Base-by-base conservation (phyloP, 2,329 filamentous ascomycete species). In the Rutstroemia sp. region DNA sequence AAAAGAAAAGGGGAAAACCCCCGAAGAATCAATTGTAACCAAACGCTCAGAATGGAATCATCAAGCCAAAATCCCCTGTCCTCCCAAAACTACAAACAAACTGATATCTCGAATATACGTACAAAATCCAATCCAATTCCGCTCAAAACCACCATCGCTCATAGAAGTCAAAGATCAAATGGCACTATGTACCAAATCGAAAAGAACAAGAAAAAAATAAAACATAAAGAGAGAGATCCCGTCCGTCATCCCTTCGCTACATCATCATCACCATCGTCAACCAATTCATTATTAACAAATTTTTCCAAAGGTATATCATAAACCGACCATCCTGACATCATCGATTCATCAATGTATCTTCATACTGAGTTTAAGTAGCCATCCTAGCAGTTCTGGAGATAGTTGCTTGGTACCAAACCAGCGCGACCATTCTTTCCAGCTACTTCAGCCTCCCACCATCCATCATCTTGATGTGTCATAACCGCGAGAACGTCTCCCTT, bases 401-500 rank as follows among this genome's bases (percentile, higher is more conserved):
- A 87, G 68, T 87, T 87, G 71, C 83, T 86, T 61, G 83, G 83
- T 62, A 87, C 83, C 67, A 87, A 75, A 59, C 83, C 83, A 73
- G 77, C 50, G 79, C 82, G 60, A n/a, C 70, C 72, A 57, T 78
- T 80, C 61, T 79, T 78, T 23, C 86, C 85, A 47, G 92, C 88
- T 42, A 96, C 83, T 71, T 96, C 92, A 12, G 95, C 95, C 75
- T 99, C 94, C 94, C 95, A 99, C 94, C 94, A 99, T 19, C 94
- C 94, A 69, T 99, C 94, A 70, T 99, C 94, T 73, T 99, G 94
- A 67, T 95, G 83, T 58, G 92, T 81, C 48, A 96, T 76, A 14
- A 99, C 85, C 2, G 92, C 90, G 14, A 99, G 78, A 58, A 92
- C 84, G 68, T 99, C 95, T 48, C 92, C 92, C 75, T 99, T 99